Evolutionary conservation across 176 grass and related monocot species (phyloP).

Genomic region (Oryza glaberrima): DNA sequence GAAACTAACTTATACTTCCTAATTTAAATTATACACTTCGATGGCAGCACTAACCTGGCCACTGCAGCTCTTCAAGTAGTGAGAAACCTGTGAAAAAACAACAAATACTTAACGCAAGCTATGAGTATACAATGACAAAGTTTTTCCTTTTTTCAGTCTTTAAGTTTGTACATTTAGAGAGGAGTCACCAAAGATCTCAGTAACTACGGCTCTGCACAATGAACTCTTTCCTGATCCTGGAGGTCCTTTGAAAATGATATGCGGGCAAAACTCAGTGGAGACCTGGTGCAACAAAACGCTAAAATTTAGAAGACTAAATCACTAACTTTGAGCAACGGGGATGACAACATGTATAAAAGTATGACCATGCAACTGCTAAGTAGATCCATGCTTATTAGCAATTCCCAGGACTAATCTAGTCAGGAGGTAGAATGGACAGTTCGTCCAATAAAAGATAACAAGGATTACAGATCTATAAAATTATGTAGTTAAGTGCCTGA

Average conservation of each 20-base stretch:
- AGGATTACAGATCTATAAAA: conserved; percentile 29
- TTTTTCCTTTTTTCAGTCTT: conserved; percentile 22
- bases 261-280: conserved; percentile 52
- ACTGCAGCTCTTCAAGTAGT: conserved; percentile 67
- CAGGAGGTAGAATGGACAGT: background rate
- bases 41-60: conserved; percentile 53
- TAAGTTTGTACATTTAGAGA: conserved; percentile 62
- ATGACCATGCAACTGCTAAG: conserved; percentile 35
- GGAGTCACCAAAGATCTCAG: conserved; percentile 66
- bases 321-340: background rate
- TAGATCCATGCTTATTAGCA: background rate
- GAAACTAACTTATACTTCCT: conserved; percentile 18
- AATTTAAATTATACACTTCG: background rate
- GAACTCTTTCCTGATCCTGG: conserved; percentile 70
- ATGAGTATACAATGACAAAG: conserved; percentile 9
- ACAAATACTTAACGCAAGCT: conserved; percentile 33
- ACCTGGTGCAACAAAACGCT: conserved; percentile 42
- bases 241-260: conserved; percentile 80
- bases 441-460: background rate
- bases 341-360: conserved; percentile 13
- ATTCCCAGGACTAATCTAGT: conserved; percentile 9
- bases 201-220: conserved; percentile 63
- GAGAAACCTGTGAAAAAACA: conserved; percentile 59
- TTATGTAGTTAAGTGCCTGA: background rate
- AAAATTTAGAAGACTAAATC: conserved; percentile 27